Evolutionary conservation across 495 filamentous ascomycete genomes (phyloP).

Genomic region (Paragyromitra xinjiangensis): DNA sequence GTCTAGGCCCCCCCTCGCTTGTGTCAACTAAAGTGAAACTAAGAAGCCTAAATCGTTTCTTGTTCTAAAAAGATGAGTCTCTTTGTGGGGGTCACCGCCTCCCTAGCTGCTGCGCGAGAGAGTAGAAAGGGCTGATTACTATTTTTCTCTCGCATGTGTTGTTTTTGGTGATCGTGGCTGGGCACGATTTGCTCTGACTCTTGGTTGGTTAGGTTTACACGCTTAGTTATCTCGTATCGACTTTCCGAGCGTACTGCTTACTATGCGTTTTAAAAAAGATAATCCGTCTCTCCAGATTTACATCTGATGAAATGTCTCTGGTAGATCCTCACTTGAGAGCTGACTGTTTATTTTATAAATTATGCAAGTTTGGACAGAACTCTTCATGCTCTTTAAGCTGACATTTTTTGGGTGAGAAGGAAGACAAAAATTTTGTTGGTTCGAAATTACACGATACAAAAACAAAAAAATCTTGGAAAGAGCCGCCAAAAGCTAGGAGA

Average conservation of each 20-base stretch:
- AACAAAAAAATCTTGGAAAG: neutral
- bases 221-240: neutral
- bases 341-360: neutral
- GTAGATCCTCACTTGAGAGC: neutral
- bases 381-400: neutral
- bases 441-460: neutral
- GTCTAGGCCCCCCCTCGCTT: too few relatives aligned
- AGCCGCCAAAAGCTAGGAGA: neutral
- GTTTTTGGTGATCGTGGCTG: neutral
- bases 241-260: neutral
- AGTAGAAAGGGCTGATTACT: too few relatives aligned
- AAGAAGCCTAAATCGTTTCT: too few relatives aligned
- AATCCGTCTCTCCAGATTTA: neutral
- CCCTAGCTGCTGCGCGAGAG: too few relatives aligned
- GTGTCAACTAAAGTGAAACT: too few relatives aligned
- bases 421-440: neutral
- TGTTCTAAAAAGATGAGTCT: too few relatives aligned
- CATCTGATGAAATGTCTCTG: neutral
- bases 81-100: too few relatives aligned
- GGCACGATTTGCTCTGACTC: neutral
- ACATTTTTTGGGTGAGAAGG: neutral
- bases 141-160: too few relatives aligned
- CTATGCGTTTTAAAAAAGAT: neutral
- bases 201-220: neutral
- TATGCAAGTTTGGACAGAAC: neutral